These are phyloP conservation scores for Aaosphaeria arxii DNA, from an alignment of 2,329 filamentous ascomycete genomes.

Conservation along the genomic window DNA sequence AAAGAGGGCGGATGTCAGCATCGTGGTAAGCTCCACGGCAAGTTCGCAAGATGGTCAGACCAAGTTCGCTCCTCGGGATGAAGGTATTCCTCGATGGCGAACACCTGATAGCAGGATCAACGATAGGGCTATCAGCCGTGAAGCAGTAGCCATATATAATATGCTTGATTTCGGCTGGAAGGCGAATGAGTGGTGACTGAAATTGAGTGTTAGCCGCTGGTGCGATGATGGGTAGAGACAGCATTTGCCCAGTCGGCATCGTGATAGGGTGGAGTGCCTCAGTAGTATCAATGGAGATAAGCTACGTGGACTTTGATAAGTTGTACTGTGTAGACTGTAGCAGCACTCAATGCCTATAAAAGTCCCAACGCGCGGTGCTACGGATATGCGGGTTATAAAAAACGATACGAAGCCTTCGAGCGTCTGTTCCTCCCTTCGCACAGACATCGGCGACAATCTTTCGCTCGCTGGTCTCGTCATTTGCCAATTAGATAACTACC, in stretches of 20 bases:
- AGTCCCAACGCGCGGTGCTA: no score
- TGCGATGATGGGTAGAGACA: slow-evolving; percentile 3
- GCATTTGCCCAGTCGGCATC: neutral
- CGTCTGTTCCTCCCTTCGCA: no score
- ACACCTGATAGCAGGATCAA: slow-evolving; percentile 19
- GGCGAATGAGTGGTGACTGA: slow-evolving; percentile 28
- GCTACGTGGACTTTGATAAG: no score
- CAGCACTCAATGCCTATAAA: no score
- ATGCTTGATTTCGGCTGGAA: slow-evolving; percentile 35
- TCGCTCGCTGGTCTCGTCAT: no score
- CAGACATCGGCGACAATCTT: no score
- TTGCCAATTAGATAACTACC: no score
- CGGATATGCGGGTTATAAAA: no score
- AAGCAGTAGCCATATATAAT: slow-evolving; percentile 29
- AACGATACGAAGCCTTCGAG: no score
- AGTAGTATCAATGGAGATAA: no score
- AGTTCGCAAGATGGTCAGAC: slow-evolving; percentile 31
- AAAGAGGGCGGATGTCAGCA: slow-evolving; percentile 25
- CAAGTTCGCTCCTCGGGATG: slow-evolving; percentile 7
- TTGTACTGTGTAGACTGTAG: no score
- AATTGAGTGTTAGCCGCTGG: slow-evolving; percentile 21
- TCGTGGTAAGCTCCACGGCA: slow-evolving; percentile 36
- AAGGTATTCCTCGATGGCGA: neutral
- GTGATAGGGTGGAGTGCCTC: no score
- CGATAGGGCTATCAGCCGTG: slow-evolving; percentile 18